A percentile compares a stretch with the other conserved stretches of the same genome.
These are phyloP conservation scores for Tricholoma flavovirens DNA, from an alignment of 768 basidiomycete genomes.

Conservation along the genomic window DNA sequence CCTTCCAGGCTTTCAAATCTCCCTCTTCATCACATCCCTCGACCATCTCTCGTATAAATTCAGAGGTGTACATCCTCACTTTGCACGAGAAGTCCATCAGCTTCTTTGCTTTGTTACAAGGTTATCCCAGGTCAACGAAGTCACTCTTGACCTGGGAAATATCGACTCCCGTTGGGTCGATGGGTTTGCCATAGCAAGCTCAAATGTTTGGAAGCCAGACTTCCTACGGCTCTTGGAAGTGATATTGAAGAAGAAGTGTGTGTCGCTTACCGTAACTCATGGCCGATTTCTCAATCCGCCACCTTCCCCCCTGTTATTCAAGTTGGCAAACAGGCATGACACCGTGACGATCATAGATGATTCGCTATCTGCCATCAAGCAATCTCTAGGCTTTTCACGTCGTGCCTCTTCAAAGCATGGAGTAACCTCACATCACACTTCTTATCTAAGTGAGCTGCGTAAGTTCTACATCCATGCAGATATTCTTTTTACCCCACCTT, in stretches of 20 bases:
- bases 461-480: slow-evolving; percentile 15
- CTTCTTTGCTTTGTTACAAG: slow-evolving; percentile 13
- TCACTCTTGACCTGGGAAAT: slow-evolving; percentile 15
- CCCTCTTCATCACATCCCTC: slow-evolving; percentile 13
- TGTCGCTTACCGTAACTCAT: slow-evolving; percentile 12
- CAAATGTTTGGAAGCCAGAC: slow-evolving; percentile 12
- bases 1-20: slow-evolving; percentile 15
- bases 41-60: slow-evolving; percentile 17
- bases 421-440: not conserved
- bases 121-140: slow-evolving; percentile 7
- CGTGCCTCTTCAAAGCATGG: not conserved
- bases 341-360: not conserved
- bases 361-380: not conserved
- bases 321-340: not conserved
- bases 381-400: slow-evolving; percentile 3
- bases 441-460: slow-evolving; percentile 5
- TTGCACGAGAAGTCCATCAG: slow-evolving; percentile 12
- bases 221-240: slow-evolving; percentile 13
- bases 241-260: slow-evolving; percentile 12
- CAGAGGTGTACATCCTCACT: slow-evolving; percentile 10
- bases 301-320: not conserved
- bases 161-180: slow-evolving; percentile 19
- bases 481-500: slow-evolving; percentile 15
- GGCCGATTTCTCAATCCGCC: slow-evolving; percentile 14
- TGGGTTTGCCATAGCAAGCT: slow-evolving; percentile 12